Conservation (phyloP, 805 yeast genomes). For the Wickerhamomyces hampshirensis region DNA sequence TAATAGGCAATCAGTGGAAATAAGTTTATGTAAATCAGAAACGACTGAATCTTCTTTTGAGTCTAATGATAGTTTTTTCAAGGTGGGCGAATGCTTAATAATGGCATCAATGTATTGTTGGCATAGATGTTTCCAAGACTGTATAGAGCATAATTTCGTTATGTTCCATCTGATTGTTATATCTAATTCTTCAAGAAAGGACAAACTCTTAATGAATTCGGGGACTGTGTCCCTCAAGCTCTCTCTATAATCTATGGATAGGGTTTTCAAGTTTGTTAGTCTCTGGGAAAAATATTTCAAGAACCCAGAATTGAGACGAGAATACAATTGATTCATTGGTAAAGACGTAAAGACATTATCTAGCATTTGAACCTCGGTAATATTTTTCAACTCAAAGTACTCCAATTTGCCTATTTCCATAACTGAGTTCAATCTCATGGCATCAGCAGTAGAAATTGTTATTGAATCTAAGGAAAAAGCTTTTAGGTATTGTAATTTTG, state of each 20-base stretch:
- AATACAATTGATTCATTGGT: conserved; percentile 11
- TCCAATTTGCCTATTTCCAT: conserved; percentile 16
- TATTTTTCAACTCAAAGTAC: conserved; percentile 29
- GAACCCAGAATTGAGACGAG: conserved; percentile 22
- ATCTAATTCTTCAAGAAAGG: conserved; percentile 32
- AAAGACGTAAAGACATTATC: conserved; percentile 11
- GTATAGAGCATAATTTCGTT: conserved; percentile 24
- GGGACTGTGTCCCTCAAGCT: conserved; percentile 37
- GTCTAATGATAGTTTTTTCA: conserved; percentile 35
- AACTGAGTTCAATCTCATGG: conserved; percentile 6
- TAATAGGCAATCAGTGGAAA: conserved; percentile 21
- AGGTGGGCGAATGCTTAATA: conserved; percentile 14
- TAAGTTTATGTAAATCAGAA: conserved; percentile 27
- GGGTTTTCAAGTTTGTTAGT: conserved; percentile 23
- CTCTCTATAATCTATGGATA: conserved; percentile 39
- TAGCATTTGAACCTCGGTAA: conserved; percentile 31
- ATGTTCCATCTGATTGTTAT: conserved; percentile 37
- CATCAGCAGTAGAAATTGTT: conserved; percentile 13
- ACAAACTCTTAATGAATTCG: conserved; percentile 26
- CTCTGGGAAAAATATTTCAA: conserved; percentile 24
- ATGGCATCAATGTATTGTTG: conserved; percentile 17
- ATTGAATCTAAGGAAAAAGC: conserved; percentile 16
- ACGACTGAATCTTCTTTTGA: conserved; percentile 34
- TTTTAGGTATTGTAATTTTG: conserved; percentile 4
- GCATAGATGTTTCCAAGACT: conserved; percentile 21